A percentile compares a stretch with the other conserved stretches of the same genome.
phyloP scores from a whole-genome alignment of 192 early-diverging fungal species.

The Geranomyces variabilis region DNA sequence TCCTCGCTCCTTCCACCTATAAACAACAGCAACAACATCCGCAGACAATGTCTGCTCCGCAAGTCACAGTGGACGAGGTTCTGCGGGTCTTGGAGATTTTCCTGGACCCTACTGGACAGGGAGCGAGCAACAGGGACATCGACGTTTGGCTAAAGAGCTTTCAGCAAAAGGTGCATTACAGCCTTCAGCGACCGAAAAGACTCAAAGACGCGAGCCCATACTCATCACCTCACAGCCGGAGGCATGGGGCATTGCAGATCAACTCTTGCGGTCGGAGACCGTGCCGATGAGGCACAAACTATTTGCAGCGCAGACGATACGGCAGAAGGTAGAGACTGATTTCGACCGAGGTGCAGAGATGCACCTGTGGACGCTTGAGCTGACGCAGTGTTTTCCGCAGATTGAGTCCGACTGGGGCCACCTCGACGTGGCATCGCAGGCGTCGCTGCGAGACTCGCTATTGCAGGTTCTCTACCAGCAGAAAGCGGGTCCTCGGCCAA shows the following conservation, averaged over 20 bases:
- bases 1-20: too few species aligned
- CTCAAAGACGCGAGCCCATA: background rate
- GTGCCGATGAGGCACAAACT: slow-evolving; percentile 64
- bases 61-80: slow-evolving; percentile 28
- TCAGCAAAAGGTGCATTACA: slow-evolving; percentile 76
- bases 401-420: slow-evolving; percentile 81
- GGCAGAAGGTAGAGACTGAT: slow-evolving; percentile 70
- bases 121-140: slow-evolving; percentile 46
- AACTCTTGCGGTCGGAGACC: slow-evolving; percentile 63
- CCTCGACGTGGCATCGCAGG: slow-evolving; percentile 64
- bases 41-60: too few species aligned
- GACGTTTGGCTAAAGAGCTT: slow-evolving; percentile 81
- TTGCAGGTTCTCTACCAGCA: slow-evolving; percentile 65
- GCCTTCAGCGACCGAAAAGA: background rate
- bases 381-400: slow-evolving; percentile 33
- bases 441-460: slow-evolving; percentile 77
- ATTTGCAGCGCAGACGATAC: slow-evolving; percentile 93
- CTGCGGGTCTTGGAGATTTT: slow-evolving; percentile 30
- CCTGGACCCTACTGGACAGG: background rate
- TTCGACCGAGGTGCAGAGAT: too few species aligned
- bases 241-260: slow-evolving; percentile 84
- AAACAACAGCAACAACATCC: too few species aligned
- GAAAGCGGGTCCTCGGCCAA: slow-evolving; percentile 60
- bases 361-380: too few species aligned
- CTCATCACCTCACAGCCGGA: slow-evolving; percentile 53